Conservation (phyloP, 805 yeast species). For the Yarrowia deformans region DNA sequence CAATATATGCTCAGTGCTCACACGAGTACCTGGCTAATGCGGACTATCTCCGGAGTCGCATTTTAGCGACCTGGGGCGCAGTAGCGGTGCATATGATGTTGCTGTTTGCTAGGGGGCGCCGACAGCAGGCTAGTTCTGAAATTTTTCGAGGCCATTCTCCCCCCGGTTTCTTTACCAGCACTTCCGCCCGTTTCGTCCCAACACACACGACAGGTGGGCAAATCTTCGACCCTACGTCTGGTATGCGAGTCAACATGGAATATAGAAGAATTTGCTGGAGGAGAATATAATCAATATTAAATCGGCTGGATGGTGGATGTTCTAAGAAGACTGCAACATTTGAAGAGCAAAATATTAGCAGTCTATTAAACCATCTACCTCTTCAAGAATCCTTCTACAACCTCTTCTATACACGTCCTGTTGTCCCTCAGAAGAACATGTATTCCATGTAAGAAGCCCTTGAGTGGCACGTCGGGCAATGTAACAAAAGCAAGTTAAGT, state of each 20-base stretch:
- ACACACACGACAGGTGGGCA: constrained; percentile 25
- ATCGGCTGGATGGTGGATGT: no score
- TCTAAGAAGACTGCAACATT: no score
- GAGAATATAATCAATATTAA: not conserved
- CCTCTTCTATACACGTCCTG: not conserved
- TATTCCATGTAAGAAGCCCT: not conserved
- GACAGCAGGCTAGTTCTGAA: not conserved
- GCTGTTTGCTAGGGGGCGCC: not conserved
- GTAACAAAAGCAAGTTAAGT: constrained; percentile 27
- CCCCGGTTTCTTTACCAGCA: not conserved
- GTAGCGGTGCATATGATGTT: constrained; percentile 5
- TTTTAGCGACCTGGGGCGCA: constrained; percentile 30
- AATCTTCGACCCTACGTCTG: constrained; percentile 19
- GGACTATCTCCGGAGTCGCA: constrained; percentile 12
- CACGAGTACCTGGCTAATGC: constrained; percentile 30
- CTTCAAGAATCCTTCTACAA: not conserved
- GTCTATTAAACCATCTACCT: no score
- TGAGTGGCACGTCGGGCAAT: not conserved
- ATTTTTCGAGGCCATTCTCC: not conserved
- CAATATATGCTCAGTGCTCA: constrained; percentile 16
- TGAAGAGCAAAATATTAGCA: no score
- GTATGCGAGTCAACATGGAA: not conserved
- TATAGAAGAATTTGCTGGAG: no score
- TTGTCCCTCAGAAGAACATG: not conserved
- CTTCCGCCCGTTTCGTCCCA: not conserved